Base-by-base conservation (phyloP, 2,329 filamentous ascomycete species). In the Elsinoe fawcettii region DNA sequence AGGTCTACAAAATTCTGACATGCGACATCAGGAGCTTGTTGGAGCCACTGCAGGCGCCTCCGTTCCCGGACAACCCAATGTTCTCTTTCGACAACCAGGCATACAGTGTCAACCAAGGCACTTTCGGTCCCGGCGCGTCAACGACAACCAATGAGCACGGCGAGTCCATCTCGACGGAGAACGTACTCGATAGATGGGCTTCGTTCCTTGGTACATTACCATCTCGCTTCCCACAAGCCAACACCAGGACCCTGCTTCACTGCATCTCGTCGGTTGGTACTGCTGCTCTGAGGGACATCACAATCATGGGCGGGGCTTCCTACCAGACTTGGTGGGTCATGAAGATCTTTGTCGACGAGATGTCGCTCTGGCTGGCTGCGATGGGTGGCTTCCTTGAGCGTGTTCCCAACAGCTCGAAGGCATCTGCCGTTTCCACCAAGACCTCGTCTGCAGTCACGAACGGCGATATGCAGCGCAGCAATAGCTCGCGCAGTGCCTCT, bases 291-390 rank as follows among this genome's bases (percentile, higher is more conserved):
- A 80, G 89, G 56, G 90, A 95, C 65, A 80, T 95, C 58, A 93
- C 88, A 0, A 84, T 93, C 53, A 79, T 83, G 39, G 85, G 87
- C 62, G 87, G 86, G 16, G 83, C 85, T 67, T 91, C 87, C 66
- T 95, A 92, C 66, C 86, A 88, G n/a, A 85, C 87, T 5, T 95
- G 90, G 90, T 93, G 88, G 88, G 88, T 96, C 58, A 90, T 90
- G 2, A 96, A 96, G 70, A 91, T 92, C 58, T 97, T 92, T 79
- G 82, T 96, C 55, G 91, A 96, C 66, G 92, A 97, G 73, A 95
- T 95, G 88, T 83, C 90, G 51, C 80, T 87, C 58, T 96, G 95
- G 80, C 77, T 96, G 63, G 90, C 89, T 0, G 90, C 95, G 66
- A 85, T 91, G 65, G 92, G 91, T 53, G 92, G 92, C 0, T 96